These are phyloP conservation scores for Pseudovirgaria hyperparasitica DNA, from an alignment of 2,329 filamentous ascomycete genomes.

Conservation along the genomic window DNA sequence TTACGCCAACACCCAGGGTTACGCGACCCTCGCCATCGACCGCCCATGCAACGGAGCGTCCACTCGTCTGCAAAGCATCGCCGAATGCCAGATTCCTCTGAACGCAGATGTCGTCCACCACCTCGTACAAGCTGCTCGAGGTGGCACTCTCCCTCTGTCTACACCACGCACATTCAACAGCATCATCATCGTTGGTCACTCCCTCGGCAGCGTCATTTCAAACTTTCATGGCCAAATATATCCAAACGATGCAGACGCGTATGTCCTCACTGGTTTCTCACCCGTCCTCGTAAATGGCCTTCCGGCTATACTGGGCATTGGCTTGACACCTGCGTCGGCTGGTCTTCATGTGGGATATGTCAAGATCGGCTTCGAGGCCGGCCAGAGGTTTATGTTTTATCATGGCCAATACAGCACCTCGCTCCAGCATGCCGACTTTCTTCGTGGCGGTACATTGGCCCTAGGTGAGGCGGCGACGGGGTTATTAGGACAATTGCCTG, in stretches of 20 bases:
- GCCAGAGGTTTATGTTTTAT: no score
- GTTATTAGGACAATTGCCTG: no score
- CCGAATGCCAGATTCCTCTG: not conserved
- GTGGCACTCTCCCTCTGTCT: not conserved
- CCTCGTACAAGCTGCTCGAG: not conserved
- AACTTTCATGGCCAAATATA: not conserved
- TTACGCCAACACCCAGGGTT: slow-evolving; percentile 1
- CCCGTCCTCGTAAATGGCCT: no score
- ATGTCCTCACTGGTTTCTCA: not conserved
- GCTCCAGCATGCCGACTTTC: no score
- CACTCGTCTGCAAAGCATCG: not conserved
- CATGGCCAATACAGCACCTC: no score
- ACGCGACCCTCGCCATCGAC: slow-evolving; percentile 1
- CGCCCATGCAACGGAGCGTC: not conserved
- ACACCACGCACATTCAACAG: not conserved
- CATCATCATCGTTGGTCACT: slow-evolving; percentile 1
- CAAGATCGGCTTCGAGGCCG: no score
- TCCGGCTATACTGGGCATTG: no score
- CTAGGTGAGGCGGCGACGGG: no score
- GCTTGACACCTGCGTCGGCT: no score
- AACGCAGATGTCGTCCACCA: not conserved
- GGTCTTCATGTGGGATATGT: no score
- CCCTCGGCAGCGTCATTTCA: not conserved
- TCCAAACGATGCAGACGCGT: slow-evolving; percentile 1
- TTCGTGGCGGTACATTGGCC: no score